These are phyloP conservation scores for Xylariaceae sp. DNA, from an alignment of 2,329 filamentous ascomycete species.

Conservation along the genomic window DNA sequence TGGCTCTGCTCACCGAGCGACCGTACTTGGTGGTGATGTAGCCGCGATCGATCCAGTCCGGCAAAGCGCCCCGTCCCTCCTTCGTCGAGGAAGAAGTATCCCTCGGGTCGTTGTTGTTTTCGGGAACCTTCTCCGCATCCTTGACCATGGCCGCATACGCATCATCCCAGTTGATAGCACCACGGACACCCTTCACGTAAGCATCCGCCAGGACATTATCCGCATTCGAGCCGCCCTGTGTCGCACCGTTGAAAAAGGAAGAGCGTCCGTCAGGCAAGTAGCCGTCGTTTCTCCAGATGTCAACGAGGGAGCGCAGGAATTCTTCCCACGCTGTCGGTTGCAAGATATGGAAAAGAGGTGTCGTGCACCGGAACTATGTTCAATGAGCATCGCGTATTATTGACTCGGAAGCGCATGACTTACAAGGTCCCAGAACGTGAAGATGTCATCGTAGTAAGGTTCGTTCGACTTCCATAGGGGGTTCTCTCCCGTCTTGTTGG, in stretches of 20 bases:
- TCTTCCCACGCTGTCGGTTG: constrained; percentile 66
- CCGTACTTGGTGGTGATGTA: constrained; percentile 66
- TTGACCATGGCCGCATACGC: constrained; percentile 66
- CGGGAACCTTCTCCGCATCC: constrained; percentile 65
- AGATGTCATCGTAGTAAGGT: constrained; percentile 73
- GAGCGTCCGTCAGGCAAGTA: constrained; percentile 69
- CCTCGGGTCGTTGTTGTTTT: constrained; percentile 60
- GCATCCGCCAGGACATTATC: constrained; percentile 75
- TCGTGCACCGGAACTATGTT: constrained; percentile 64
- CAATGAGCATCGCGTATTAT: constrained; percentile 8
- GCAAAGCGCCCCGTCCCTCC: constrained; percentile 68
- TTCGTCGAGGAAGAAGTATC: constrained; percentile 64
- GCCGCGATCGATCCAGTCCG: constrained; percentile 67
- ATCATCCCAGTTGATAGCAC: constrained; percentile 64
- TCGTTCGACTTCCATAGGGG: constrained; percentile 65
- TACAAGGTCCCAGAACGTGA: constrained; percentile 66
- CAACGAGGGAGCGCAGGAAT: constrained; percentile 67
- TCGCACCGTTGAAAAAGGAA: constrained; percentile 69
- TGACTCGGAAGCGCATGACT: constrained; percentile 22
- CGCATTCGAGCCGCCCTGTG: constrained; percentile 70
- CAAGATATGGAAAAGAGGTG: constrained; percentile 65
- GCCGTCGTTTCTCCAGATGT: constrained; percentile 67
- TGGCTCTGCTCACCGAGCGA: constrained; percentile 64
- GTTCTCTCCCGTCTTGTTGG: constrained; percentile 73
- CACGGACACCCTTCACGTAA: constrained; percentile 68